These are phyloP conservation scores for Yarrowia keelungensis DNA, from an alignment of 805 yeast genomes.

Conservation along the genomic window DNA sequence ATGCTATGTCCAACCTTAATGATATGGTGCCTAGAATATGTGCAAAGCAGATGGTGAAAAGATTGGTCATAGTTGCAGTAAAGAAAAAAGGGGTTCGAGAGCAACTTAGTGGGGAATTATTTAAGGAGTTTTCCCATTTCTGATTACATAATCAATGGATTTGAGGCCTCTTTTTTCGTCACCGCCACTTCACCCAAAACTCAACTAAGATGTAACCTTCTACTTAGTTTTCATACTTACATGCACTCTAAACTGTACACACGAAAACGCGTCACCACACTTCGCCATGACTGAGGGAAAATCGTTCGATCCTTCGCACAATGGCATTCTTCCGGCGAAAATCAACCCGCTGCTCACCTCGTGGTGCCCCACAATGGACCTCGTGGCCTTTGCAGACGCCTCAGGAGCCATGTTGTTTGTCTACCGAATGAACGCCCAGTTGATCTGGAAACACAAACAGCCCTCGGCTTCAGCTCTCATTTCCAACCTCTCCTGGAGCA, in stretches of 20 bases:
- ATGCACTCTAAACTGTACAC: no score
- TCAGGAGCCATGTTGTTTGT: conserved; percentile 59
- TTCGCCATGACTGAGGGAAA: not conserved
- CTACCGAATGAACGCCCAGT: conserved; percentile 61
- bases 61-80: not conserved
- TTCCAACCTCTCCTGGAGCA: conserved; percentile 49
- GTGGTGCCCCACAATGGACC: conserved; percentile 61
- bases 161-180: no score
- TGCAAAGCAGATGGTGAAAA: not conserved
- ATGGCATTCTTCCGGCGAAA: conserved; percentile 41
- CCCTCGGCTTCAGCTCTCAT: not conserved
- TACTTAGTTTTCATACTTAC: no score
- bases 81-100: not conserved
- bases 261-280: not conserved
- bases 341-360: conserved; percentile 46
- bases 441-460: conserved; percentile 56
- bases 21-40: not conserved
- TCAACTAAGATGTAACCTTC: no score
- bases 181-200: no score
- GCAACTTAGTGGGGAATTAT: not conserved
- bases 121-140: no score
- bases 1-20: not conserved
- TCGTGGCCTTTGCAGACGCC: conserved; percentile 54
- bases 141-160: no score
- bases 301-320: conserved; percentile 36